A percentile compares a stretch with the other conserved stretches of the same genome.
Evolutionary conservation across 768 basidiomycete species (phyloP).

Genomic region (Wakefieldia striispora): DNA sequence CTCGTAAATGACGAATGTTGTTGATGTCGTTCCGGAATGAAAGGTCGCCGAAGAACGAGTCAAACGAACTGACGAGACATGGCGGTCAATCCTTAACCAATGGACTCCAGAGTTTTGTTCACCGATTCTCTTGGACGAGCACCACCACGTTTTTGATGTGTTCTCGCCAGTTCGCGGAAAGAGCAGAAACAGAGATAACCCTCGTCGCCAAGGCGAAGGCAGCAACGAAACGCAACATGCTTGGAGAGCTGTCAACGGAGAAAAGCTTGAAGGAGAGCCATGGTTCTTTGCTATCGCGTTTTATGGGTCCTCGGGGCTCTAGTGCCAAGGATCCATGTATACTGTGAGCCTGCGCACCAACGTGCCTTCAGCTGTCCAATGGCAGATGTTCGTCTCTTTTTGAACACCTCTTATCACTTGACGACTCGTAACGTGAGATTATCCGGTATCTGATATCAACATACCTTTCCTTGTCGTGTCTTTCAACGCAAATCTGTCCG

Average conservation of each 20-base stretch:
- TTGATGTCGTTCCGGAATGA: slow-evolving; percentile 24
- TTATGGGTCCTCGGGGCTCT: slow-evolving; percentile 9
- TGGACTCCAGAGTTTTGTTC: neutral
- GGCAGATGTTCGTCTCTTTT: neutral
- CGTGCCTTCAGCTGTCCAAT: slow-evolving; percentile 17
- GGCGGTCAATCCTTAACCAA: neutral
- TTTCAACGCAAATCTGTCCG: no score
- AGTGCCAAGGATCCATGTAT: neutral
- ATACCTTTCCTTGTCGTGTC: no score
- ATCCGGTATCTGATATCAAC: no score
- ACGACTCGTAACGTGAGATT: neutral
- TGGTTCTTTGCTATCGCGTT: neutral
- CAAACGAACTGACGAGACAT: slow-evolving; percentile 17
- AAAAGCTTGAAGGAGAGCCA: neutral
- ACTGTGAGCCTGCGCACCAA: neutral
- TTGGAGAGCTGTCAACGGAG: neutral
- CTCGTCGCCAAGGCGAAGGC: neutral
- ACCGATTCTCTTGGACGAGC: slow-evolving; percentile 29
- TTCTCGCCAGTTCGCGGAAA: slow-evolving; percentile 21
- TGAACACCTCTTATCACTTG: neutral
- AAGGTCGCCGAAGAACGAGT: slow-evolving; percentile 27
- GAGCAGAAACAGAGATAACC: neutral
- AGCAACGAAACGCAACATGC: slow-evolving; percentile 11
- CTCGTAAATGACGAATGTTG: slow-evolving; percentile 20
- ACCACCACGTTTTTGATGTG: slow-evolving; percentile 26